Evolutionary conservation across 768 basidiomycete species (phyloP).

Genomic region (Phlebiopsis gigantea): DNA sequence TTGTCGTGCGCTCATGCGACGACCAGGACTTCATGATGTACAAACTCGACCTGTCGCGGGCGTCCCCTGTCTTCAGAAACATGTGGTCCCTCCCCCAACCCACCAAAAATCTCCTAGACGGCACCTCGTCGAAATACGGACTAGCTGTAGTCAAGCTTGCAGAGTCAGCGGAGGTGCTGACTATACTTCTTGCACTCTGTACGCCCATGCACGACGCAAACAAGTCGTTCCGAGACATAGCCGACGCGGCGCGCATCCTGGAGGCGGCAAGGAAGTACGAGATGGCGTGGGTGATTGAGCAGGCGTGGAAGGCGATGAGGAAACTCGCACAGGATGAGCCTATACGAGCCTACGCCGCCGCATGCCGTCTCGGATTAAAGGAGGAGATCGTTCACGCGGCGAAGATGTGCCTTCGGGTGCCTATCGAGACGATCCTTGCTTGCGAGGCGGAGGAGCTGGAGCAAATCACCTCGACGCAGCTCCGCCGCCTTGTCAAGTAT

Average conservation of each 20-base stretch:
- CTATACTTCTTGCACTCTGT: slow-evolving; percentile 5
- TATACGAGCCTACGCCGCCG: too few species aligned
- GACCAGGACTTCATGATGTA: slow-evolving; percentile 21
- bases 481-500: too few species aligned
- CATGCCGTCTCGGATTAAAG: too few species aligned
- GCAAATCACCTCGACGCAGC: too few species aligned
- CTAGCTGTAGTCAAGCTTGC: slow-evolving; percentile 10
- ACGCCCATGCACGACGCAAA: too few species aligned
- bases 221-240: neutral
- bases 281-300: neutral
- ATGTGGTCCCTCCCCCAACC: slow-evolving; percentile 24
- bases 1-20: slow-evolving; percentile 23
- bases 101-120: too few species aligned
- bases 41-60: slow-evolving; percentile 21
- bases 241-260: neutral
- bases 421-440: neutral
- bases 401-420: slow-evolving; percentile 19
- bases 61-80: slow-evolving; percentile 23
- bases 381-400: slow-evolving; percentile 52
- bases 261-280: slow-evolving; percentile 10
- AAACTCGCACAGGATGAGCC: neutral
- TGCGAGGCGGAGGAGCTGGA: too few species aligned
- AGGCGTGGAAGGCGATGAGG: neutral
- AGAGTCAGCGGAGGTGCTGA: slow-evolving; percentile 6
- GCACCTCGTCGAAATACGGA: too few species aligned